Conservation (phyloP, 352 stramenopile species). For the Globisporangium orthogonon region DNA sequence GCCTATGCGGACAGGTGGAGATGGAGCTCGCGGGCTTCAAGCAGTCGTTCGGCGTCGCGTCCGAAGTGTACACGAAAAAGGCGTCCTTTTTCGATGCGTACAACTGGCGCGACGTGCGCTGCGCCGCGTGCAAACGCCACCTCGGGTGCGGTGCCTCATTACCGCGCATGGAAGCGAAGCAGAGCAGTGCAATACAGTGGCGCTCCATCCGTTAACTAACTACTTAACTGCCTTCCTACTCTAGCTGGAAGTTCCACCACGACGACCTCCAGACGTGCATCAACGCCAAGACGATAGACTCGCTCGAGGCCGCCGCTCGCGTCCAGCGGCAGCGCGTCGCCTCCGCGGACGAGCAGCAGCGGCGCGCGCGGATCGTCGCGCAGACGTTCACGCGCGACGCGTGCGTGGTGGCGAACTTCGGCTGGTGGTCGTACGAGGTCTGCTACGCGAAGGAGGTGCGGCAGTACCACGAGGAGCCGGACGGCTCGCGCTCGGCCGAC, state of each 20-base stretch:
- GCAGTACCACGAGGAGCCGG: constrained; percentile 74
- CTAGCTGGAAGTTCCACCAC: constrained; percentile 80
- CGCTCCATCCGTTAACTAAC: not conserved
- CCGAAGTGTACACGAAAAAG: constrained; percentile 61
- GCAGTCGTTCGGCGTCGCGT: constrained; percentile 42
- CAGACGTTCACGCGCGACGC: constrained; percentile 36
- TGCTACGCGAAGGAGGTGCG: constrained; percentile 80
- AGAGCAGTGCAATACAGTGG: too few species aligned
- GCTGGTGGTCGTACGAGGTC: constrained; percentile 85
- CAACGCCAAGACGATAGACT: constrained; percentile 49
- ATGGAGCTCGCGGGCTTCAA: constrained; percentile 77
- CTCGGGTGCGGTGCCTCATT: constrained; percentile 35
- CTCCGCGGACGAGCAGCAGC: constrained; percentile 22
- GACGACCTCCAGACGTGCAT: constrained; percentile 69
- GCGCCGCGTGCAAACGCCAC: constrained; percentile 65
- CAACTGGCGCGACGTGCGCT: constrained; percentile 75
- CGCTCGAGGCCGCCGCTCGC: constrained; percentile 27
- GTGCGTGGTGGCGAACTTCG: constrained; percentile 50
- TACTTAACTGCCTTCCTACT: not conserved
- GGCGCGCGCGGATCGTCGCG: constrained; percentile 37
- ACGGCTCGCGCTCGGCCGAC: constrained; percentile 61
- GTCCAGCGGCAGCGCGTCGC: constrained; percentile 32
- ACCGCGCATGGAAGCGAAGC: too few species aligned
- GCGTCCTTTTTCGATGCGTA: constrained; percentile 80
- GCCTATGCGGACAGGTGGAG: constrained; percentile 35